phyloP scores from a whole-genome alignment of 768 basidiomycete genomes.

The Dendrothele bispora region DNA sequence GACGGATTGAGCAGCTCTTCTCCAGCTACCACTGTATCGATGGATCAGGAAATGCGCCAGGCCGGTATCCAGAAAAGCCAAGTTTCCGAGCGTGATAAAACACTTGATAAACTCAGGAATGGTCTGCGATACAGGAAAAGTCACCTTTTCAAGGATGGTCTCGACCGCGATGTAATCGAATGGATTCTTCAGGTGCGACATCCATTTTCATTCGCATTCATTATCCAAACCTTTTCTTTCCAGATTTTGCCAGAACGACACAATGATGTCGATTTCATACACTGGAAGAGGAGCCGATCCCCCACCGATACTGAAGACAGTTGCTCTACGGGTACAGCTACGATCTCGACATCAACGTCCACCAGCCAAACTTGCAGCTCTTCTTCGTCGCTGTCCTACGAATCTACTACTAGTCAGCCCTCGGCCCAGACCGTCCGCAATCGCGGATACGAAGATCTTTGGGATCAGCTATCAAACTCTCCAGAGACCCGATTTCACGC shows the following conservation, averaged over 20 bases:
- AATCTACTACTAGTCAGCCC: background rate
- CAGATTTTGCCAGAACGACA: no score
- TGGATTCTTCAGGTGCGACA: slow-evolving; percentile 48
- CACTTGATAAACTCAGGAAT: no score
- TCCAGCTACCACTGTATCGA: background rate
- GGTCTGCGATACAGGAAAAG: background rate
- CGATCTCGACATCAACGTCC: slow-evolving; percentile 2
- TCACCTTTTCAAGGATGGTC: slow-evolving; percentile 31
- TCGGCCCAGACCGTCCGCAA: slow-evolving; percentile 9
- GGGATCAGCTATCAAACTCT: slow-evolving; percentile 53
- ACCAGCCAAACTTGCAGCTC: background rate
- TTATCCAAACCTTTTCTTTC: background rate
- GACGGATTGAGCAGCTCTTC: slow-evolving; percentile 30
- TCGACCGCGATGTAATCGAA: slow-evolving; percentile 33
- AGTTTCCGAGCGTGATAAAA: no score
- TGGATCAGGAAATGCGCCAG: slow-evolving; percentile 13
- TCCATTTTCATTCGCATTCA: background rate
- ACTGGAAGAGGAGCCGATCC: background rate
- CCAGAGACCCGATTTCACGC: slow-evolving; percentile 68
- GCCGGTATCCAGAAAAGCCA: no score
- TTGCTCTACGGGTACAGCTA: background rate
- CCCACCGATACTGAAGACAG: background rate
- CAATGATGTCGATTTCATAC: no score
- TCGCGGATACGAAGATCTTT: slow-evolving; percentile 29
- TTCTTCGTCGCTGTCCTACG: slow-evolving; percentile 1